Base-by-base conservation (phyloP, 306 rosid genomes). In the Gleditsia sinensis region DNA sequence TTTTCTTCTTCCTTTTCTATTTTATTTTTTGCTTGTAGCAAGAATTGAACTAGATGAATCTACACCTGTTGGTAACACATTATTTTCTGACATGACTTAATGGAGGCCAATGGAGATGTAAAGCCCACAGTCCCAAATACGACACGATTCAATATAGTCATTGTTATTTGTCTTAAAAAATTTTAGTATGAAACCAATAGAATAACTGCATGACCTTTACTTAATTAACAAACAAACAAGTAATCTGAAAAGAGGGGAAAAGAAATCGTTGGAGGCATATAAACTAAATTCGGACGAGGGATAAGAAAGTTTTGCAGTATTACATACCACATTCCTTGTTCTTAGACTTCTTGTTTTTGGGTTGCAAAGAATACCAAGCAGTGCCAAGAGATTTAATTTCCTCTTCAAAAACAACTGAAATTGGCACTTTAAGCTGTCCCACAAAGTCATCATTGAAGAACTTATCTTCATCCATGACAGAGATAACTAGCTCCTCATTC, bases 401-500 rank as follows among this genome's bases (percentile, higher is more conserved):
- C 48, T 87, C 86, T 46, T 94, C 90, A 28, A 94, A 90, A 76
- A 90, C 87, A 69, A 20, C 75, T 21, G 92, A 79, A 66, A 94
- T 60, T 10, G 96, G 93, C 11, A 94, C 40, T 71, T 72, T 89
- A 78, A 89, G 72, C 61, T 69, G 80, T 7, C 92, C 98, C 66
- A 94, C 65, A 28, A 89, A 88, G 71, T 89, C 96, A 77, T 91
- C 86, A 75, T 88, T 83, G 78, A 91, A 89, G 84, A 89, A 91
- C 83, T 76, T 94, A 62, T 94, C 97, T 73, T 89, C 98, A 75
- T 88, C 94, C 84, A 89, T 68, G n/a, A 90, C 87, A 75, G 84
- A 86, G 67, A 94, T 21, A 55, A 84, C 46, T 23, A 94, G 86
- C 75, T 82, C 82, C 21, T 81, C 96, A 19, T 84, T 84, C 58